A percentile compares a stretch with the other conserved stretches of the same genome.
Conservation (phyloP, 768 basidiomycete species). For the Leccinum rimulosum region DNA sequence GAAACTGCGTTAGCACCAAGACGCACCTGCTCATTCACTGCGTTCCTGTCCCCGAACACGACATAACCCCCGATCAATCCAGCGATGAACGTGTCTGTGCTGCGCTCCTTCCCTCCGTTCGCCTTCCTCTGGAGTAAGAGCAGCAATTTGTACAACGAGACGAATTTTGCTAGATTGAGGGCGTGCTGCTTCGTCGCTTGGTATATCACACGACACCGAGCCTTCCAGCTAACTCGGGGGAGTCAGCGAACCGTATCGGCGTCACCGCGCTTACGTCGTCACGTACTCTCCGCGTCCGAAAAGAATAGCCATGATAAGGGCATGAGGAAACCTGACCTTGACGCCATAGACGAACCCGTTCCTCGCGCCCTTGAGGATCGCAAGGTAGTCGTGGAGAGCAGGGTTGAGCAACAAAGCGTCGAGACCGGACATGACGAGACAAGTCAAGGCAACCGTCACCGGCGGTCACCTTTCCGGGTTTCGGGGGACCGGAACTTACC, state of each 20-base stretch:
- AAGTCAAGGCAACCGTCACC: not conserved
- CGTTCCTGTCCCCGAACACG: slow-evolving; percentile 81
- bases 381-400: slow-evolving; percentile 83
- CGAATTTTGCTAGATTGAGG: slow-evolving; percentile 90
- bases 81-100: slow-evolving; percentile 85
- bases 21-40: slow-evolving; percentile 88
- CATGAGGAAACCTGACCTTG: slow-evolving; percentile 94
- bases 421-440: slow-evolving; percentile 25
- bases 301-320: slow-evolving; percentile 91
- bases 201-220: slow-evolving; percentile 67
- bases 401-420: slow-evolving; percentile 48
- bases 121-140: slow-evolving; percentile 78
- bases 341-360: slow-evolving; percentile 90
- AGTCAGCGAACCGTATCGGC: slow-evolving; percentile 7
- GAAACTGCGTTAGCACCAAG: not conserved
- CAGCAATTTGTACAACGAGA: slow-evolving; percentile 86
- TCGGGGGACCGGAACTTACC: not conserved
- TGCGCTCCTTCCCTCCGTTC: slow-evolving; percentile 80
- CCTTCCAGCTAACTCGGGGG: slow-evolving; percentile 55
- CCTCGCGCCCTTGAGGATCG: slow-evolving; percentile 90
- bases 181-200: slow-evolving; percentile 89
- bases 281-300: slow-evolving; percentile 91
- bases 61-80: slow-evolving; percentile 90
- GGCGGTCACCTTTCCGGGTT: not conserved
- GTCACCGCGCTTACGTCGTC: not conserved